Conservation (phyloP, 805 yeast genomes). For the Metschnikowia shivogae region DNA sequence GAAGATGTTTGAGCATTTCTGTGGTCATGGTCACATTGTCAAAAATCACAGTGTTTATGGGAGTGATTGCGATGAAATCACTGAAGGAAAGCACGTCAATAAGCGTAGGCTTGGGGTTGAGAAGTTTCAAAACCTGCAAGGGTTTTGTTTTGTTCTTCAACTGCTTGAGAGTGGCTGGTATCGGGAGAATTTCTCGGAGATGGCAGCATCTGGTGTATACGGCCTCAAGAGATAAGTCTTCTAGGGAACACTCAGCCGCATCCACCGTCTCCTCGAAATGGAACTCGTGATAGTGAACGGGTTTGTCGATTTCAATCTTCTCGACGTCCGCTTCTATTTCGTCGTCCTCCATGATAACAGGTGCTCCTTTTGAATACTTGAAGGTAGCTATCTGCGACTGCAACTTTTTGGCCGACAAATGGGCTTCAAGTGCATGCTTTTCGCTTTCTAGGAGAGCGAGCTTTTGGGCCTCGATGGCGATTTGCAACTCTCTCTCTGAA, state of each 20-base stretch:
- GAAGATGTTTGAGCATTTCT: constrained; percentile 48
- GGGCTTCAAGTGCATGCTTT: constrained; percentile 75
- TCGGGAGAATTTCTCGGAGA: constrained; percentile 45
- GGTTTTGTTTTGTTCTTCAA: constrained; percentile 49
- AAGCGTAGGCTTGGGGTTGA: constrained; percentile 56
- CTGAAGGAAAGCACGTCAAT: constrained; percentile 55
- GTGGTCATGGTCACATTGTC: constrained; percentile 54
- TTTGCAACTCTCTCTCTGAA: constrained; percentile 45
- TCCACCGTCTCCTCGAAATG: constrained; percentile 31
- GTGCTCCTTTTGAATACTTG: constrained; percentile 20
- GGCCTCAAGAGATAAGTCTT: constrained; percentile 41
- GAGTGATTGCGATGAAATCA: constrained; percentile 54
- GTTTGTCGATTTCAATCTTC: constrained; percentile 60
- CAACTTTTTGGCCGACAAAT: constrained; percentile 62
- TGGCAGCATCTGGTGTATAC: constrained; percentile 50
- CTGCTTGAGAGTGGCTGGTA: constrained; percentile 51
- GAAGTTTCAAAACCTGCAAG: constrained; percentile 49
- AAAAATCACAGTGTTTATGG: constrained; percentile 51
- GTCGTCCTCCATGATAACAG: constrained; percentile 17
- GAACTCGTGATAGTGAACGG: constrained; percentile 59
- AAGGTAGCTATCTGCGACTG: constrained; percentile 60
- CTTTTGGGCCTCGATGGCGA: constrained; percentile 58
- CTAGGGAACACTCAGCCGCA: not conserved
- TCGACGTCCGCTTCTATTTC: constrained; percentile 17
- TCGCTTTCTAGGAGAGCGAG: constrained; percentile 56